Evolutionary conservation across 805 yeast genomes (phyloP).

Genomic region (Cyberlindnera euphorbiiphila): DNA sequence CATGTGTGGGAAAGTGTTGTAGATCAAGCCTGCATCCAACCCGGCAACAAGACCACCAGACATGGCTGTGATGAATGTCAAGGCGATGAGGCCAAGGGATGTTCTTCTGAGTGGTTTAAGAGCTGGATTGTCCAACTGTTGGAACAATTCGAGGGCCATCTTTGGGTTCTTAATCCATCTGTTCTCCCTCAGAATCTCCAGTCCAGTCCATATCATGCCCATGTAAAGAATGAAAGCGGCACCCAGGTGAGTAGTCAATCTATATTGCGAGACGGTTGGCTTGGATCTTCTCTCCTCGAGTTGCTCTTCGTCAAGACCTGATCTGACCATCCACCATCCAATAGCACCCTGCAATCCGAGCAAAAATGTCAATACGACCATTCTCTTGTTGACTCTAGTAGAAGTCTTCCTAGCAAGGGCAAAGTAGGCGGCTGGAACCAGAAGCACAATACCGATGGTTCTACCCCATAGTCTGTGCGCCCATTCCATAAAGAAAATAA

Average conservation of each 20-base stretch:
- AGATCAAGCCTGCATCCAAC: conserved; percentile 93
- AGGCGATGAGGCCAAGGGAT: conserved; percentile 53
- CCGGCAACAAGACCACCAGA: conserved; percentile 99
- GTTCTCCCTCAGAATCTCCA: conserved; percentile 74
- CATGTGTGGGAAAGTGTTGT: conserved; percentile 96
- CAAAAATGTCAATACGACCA: conserved; percentile 68
- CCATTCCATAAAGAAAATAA: conserved; percentile 97
- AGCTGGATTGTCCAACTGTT: conserved; percentile 57
- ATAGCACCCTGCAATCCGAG: conserved; percentile 92
- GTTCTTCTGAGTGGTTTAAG: conserved; percentile 53
- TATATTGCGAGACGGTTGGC: conserved; percentile 96
- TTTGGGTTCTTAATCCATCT: conserved; percentile 65
- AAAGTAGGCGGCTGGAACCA: conserved; percentile 83
- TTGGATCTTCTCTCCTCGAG: conserved; percentile 77
- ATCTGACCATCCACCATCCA: conserved; percentile 99
- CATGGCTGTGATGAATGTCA: conserved; percentile 89
- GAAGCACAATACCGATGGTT: conserved; percentile 77
- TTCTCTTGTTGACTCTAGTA: conserved; percentile 58
- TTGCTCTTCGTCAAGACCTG: conserved; percentile 83
- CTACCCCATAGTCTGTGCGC: conserved; percentile 91
- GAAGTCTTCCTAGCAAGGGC: conserved; percentile 64
- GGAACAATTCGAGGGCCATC: conserved; percentile 48
- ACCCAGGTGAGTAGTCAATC: conserved; percentile 90
- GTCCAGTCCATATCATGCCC: conserved; percentile 88
- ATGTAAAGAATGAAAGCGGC: conserved; percentile 86